Evolutionary conservation across 768 basidiomycete species (phyloP), one percentile per base, ranked within the genome.

Genomic region (Xerocomellus amylosporus): DNA sequence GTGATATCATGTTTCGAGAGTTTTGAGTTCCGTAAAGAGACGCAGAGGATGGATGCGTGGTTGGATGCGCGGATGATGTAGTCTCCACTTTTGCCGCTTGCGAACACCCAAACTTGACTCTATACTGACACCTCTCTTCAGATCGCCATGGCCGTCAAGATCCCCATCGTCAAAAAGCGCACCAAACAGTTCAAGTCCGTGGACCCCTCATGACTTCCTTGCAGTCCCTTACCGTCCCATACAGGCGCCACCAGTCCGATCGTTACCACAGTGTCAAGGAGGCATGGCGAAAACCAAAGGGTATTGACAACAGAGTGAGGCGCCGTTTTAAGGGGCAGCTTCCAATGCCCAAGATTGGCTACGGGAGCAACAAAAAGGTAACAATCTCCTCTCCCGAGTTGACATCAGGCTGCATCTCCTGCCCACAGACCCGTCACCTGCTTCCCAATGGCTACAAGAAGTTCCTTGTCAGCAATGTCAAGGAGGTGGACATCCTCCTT

Each of bases 251-350:
- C 77, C 96, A 98, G 77, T 96, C 93, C 46, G 96, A 98, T 79
- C 90, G 96, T 71, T 98, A 97, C 81, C 85, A 91, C 74, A 78
- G 88, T 63, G 94, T 98, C 64, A 96, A 96, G 83, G 94, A 97
- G 80, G 81, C 91, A 81, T 99, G 97, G 97, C 84, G 97, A 74
- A 99, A 99, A 81, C 97, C 97, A 64, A 99, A 98, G 86, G 97
- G 96, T 92, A 98, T 98, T 67, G 96, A 98, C 74, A 98, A 98
- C 86, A 86, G 95, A 69, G 95, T 97, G 67, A 82, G 93, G 73
- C 85, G 91, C 64, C 86, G 90, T 68, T 93, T 93, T 82, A 97
- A 93, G 81, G 96, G 96, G 51, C 93, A 96, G 74, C 82, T 84
- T 54, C 82, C 93, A 61, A 98, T 98, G 96, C 95, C 95, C 71